Evolutionary conservation across 2,329 filamentous ascomycete genomes (phyloP).

Genomic region (Pyrenophora seminiperda): DNA sequence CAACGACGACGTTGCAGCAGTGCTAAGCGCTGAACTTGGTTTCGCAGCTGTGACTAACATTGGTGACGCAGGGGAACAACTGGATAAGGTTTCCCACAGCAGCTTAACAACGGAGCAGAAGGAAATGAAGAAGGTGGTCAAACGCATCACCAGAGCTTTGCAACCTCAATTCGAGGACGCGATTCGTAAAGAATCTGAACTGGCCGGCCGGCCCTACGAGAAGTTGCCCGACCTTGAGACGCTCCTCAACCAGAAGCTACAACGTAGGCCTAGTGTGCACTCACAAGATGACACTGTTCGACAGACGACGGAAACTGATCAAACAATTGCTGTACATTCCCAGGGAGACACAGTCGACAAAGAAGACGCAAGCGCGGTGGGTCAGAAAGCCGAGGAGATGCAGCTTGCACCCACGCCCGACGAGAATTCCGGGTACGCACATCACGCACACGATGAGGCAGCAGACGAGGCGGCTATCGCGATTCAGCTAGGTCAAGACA

Average conservation of each 20-base stretch:
- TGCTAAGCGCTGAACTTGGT: conserved; percentile 61
- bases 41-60: conserved; percentile 52
- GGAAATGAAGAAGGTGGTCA: conserved; percentile 82
- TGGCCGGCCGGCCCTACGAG: conserved; percentile 72
- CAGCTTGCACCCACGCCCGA: conserved; percentile 46
- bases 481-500: conserved; percentile 41
- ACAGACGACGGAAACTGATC: conserved; percentile 27
- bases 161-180: conserved; percentile 79
- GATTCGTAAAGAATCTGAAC: conserved; percentile 78
- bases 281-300: conserved; percentile 31
- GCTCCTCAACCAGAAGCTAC: conserved; percentile 70
- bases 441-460: conserved; percentile 39
- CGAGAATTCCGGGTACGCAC: conserved; percentile 38
- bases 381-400: conserved; percentile 28
- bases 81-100: conserved; percentile 50
- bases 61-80: conserved; percentile 50
- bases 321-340: conserved; percentile 13
- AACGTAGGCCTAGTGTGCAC: conserved; percentile 53
- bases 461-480: conserved; percentile 46
- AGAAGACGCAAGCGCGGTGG: conserved; percentile 16
- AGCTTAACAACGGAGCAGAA: conserved; percentile 67
- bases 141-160: conserved; percentile 83
- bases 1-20: conserved; percentile 61
- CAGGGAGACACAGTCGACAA: conserved; percentile 20
- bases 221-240: conserved; percentile 75